Base-by-base conservation (phyloP, 768 basidiomycete species). In the Boletus bicolor region DNA sequence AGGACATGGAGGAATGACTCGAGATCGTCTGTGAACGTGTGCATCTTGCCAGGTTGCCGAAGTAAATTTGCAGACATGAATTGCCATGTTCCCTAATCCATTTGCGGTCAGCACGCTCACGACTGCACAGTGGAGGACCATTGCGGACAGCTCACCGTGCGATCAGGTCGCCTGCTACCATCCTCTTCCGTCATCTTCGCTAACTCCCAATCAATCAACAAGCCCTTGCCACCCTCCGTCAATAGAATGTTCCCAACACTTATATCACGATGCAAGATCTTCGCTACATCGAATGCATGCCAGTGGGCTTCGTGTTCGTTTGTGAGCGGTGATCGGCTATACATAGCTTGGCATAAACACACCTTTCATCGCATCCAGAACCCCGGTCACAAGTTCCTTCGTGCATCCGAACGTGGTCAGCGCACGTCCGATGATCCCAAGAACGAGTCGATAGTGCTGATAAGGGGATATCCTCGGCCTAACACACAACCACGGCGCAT, bases 1-100 rank as follows among this genome's bases (percentile, higher is more conserved):
- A 54, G 32, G 14, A 57, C 30, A 19, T 64, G 60, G 10, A 61
- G 38, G 51, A 72, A 70, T 0, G 73, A 73, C 47, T 73, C 67
- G 11, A 73, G 44, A 43, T 74, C 71, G 36, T 74, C 70, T 28
- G 62, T 52, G 36, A 71, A 48, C 0, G 37, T 42, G 32, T 70
- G 70, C 4, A 42, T 15, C 19, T 63, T 65, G 12, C 26, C 24
- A 10, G 60, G 49, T 3, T 7, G 12, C 11, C 1, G 9, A 26
- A 45, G 32, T 0, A 17, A 6, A 5, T 39, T 39, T 39, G 38
- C 38, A n/a, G n/a, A 39, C 38, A 39, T 39, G 14, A 39, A 39
- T n/a, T n/a, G 38, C 38, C 38, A 39, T n/a, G 38, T 39, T 19
- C n/a, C 38, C 38, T 19, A 39, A 10, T 19, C 0, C 2, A 10